Percentiles rank a stretch among this genome's conserved stretches.
Conservation (phyloP, 2,329 filamentous ascomycete species). For the Didymella pomorum region DNA sequence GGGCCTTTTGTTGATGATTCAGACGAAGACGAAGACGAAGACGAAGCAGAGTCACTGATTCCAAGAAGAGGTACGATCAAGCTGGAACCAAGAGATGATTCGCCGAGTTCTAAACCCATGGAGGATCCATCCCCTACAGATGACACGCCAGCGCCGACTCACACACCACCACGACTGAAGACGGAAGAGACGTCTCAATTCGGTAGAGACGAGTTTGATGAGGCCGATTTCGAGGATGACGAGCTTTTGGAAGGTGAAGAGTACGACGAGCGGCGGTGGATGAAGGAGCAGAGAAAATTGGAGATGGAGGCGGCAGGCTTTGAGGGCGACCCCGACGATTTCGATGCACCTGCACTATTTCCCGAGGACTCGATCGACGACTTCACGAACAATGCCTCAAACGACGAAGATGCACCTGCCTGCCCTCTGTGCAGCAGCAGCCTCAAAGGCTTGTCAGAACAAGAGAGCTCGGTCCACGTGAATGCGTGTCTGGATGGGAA, state of each 20-base stretch:
- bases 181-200: constrained; percentile 58
- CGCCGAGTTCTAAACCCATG: constrained; percentile 32
- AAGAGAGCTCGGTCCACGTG: constrained; percentile 83
- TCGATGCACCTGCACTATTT: constrained; percentile 53
- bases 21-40: constrained; percentile 62
- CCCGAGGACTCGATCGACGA: constrained; percentile 34
- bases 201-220: constrained; percentile 59
- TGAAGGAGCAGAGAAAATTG: constrained; percentile 72
- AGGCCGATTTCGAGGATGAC: constrained; percentile 67
- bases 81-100: constrained; percentile 18
- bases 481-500: constrained; percentile 92
- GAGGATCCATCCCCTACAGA: constrained; percentile 26
- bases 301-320: constrained; percentile 60
- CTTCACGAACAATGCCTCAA: constrained; percentile 6
- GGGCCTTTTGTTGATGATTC: constrained; percentile 78
- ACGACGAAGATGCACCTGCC: constrained; percentile 40
- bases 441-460: constrained; percentile 63
- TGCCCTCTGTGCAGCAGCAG: constrained; percentile 82
- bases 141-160: constrained; percentile 14
- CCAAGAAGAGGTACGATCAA: constrained; percentile 36
- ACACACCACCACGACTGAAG: constrained; percentile 46
- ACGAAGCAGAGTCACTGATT: constrained; percentile 15
- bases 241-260: constrained; percentile 64
- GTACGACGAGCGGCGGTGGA: constrained; percentile 66
- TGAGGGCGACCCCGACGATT: constrained; percentile 60